Conservation (phyloP, 805 yeast species). For the Spencermartinsiella europaea region DNA sequence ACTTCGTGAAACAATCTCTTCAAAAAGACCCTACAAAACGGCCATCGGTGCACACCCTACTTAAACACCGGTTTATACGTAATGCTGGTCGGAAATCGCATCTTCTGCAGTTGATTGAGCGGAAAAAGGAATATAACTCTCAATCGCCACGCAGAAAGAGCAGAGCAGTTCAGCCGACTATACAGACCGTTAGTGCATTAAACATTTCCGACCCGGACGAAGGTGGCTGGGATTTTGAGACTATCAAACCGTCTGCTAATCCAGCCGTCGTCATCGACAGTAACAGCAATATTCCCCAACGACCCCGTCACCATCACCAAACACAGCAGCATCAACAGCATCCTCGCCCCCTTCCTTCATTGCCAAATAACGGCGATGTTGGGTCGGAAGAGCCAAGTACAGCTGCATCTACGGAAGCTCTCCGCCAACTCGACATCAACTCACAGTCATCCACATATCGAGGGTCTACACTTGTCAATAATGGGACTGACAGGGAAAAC, state of each 20-base stretch:
- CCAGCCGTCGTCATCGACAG: not conserved
- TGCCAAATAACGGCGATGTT: not conserved
- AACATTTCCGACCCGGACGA: slow-evolving; percentile 21
- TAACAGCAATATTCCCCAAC: not conserved
- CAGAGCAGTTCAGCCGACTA: slow-evolving; percentile 10
- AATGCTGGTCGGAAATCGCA: slow-evolving; percentile 36
- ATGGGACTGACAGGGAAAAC: not conserved
- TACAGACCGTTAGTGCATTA: slow-evolving; percentile 7
- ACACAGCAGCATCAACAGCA: not conserved
- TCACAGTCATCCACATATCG: not conserved
- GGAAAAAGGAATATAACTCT: not conserved
- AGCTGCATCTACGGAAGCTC: not conserved
- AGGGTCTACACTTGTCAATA: not conserved
- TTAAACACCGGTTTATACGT: slow-evolving; percentile 59
- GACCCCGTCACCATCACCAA: not conserved
- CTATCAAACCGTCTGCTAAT: slow-evolving; percentile 26
- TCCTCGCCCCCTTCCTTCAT: not conserved
- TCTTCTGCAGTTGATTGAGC: slow-evolving; percentile 26
- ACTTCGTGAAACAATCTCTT: slow-evolving; percentile 66
- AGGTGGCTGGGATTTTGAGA: slow-evolving; percentile 37
- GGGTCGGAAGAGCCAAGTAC: not conserved
- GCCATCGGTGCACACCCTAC: slow-evolving; percentile 56
- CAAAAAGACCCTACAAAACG: slow-evolving; percentile 63
- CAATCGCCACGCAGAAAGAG: slow-evolving; percentile 31
- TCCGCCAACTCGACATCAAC: slow-evolving; percentile 1